These are phyloP conservation scores for Penicillium sp. DNA, from an alignment of 2,329 filamentous ascomycete species.

Conservation along the genomic window DNA sequence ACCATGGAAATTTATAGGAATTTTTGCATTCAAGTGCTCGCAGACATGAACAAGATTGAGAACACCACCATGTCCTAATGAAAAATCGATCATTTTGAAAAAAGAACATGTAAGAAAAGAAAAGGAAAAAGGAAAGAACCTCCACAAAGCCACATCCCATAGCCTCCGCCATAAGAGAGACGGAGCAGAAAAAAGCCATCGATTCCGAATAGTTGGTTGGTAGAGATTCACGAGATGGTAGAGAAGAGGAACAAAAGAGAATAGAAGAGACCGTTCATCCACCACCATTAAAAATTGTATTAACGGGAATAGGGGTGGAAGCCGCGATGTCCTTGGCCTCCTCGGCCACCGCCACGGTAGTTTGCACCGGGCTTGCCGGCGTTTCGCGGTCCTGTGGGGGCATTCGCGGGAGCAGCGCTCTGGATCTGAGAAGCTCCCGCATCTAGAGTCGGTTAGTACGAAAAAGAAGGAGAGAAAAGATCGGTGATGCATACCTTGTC, in stretches of 20 bases:
- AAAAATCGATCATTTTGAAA: background rate
- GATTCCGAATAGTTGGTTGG: background rate
- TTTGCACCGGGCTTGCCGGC: constrained; percentile 88
- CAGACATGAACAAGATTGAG: background rate
- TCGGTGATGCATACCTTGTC: constrained; percentile 47
- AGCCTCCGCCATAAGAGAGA: background rate
- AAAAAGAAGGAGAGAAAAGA: background rate
- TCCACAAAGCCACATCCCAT: background rate
- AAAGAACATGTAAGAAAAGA: background rate
- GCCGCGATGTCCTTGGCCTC: constrained; percentile 65
- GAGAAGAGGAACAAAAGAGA: background rate
- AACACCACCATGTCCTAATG: background rate
- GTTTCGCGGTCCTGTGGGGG: constrained; percentile 95
- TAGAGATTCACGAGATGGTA: background rate
- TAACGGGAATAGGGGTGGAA: constrained; percentile 73
- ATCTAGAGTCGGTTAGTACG: background rate
- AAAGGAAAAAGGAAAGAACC: background rate
- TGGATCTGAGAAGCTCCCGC: constrained; percentile 44
- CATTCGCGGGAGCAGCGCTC: constrained; percentile 68
- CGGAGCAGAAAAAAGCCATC: background rate
- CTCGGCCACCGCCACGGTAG: constrained; percentile 85
- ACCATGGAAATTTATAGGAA: background rate
- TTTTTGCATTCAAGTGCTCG: background rate
- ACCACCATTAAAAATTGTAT: background rate
- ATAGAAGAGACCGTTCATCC: constrained; percentile 4